Evolutionary conservation across 2,329 filamentous ascomycete species (phyloP).

Genomic region (Aspergillus felis): DNA sequence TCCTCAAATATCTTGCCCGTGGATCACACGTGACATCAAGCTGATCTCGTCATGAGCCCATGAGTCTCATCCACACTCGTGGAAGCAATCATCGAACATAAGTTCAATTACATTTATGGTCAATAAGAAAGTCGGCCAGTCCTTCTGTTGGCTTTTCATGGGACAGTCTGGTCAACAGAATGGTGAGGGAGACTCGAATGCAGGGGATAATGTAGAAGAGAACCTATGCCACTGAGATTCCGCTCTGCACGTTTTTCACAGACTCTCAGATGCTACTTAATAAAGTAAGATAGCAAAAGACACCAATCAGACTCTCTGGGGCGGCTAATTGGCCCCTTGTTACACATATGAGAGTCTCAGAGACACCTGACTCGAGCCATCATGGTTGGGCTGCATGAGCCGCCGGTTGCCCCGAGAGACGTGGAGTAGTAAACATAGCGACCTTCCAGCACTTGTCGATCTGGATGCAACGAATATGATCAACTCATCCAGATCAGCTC

Average conservation of each 20-base stretch:
- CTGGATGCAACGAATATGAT: constrained; percentile 11
- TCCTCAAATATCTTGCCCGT: too few species aligned
- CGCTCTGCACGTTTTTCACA: too few species aligned
- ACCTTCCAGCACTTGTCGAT: constrained; percentile 10
- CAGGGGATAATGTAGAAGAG: not conserved
- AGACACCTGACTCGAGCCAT: not conserved
- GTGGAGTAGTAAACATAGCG: constrained; percentile 22
- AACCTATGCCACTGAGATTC: not conserved
- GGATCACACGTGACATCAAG: not conserved
- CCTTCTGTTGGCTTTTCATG: not conserved
- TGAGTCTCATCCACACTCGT: not conserved
- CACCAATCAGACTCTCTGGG: not conserved
- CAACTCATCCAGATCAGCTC: constrained; percentile 21
- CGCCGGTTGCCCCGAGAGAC: constrained; percentile 28
- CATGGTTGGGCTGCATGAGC: constrained; percentile 3
- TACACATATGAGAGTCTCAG: not conserved
- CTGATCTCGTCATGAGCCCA: not conserved
- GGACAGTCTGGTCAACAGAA: not conserved
- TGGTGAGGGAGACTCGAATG: not conserved
- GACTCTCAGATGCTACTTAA: not conserved
- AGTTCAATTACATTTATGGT: not conserved
- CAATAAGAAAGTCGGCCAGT: not conserved
- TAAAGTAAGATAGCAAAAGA: not conserved
- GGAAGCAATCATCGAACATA: not conserved
- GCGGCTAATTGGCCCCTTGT: not conserved